A percentile compares a stretch with the other conserved stretches of the same genome.
phyloP scores from a whole-genome alignment of 2,329 filamentous ascomycete species.

The Trichoderma citrinoviride region DNA sequence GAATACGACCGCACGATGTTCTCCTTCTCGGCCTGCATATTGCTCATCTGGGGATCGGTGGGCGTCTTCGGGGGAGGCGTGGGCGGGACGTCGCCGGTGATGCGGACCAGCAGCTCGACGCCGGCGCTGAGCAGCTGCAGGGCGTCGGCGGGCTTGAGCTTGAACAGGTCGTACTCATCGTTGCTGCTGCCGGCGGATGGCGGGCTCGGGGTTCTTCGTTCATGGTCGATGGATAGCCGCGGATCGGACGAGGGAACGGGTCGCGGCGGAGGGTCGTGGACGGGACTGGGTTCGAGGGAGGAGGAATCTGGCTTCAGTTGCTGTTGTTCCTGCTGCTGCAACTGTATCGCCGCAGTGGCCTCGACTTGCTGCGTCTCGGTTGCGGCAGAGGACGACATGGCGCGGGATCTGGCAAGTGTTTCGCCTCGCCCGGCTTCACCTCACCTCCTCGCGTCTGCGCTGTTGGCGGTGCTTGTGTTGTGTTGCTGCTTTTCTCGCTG shows the following conservation, averaged over 20 bases:
- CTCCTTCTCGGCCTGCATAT: conserved; percentile 61
- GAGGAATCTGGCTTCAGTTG: conserved; percentile 1
- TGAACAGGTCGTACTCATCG: conserved; percentile 64
- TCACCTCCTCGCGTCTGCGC: background rate
- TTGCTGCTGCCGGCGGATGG: conserved; percentile 2
- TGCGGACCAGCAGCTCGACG: conserved; percentile 67
- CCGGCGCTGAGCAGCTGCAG: conserved; percentile 74
- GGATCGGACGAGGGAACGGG: conserved; percentile 43
- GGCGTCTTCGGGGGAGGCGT: conserved; percentile 68
- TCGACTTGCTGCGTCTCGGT: conserved; percentile 11
- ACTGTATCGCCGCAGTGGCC: conserved; percentile 7
- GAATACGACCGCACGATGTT: conserved; percentile 58
- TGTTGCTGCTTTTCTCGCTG: background rate
- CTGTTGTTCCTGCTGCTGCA: conserved; percentile 21
- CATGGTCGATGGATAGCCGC: conserved; percentile 30
- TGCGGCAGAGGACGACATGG: conserved; percentile 7
- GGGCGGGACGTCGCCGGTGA: conserved; percentile 75
- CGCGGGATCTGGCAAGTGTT: background rate
- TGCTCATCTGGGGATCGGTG: conserved; percentile 63
- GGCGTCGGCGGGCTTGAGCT: conserved; percentile 68
- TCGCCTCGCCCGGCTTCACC: background rate
- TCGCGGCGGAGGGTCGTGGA: conserved; percentile 38
- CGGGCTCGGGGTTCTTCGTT: conserved; percentile 1
- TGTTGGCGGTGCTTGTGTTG: background rate
- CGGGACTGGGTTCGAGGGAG: conserved; percentile 13